Conservation (phyloP, 352 stramenopile genomes). For the Phytophthora niederhauseri region DNA sequence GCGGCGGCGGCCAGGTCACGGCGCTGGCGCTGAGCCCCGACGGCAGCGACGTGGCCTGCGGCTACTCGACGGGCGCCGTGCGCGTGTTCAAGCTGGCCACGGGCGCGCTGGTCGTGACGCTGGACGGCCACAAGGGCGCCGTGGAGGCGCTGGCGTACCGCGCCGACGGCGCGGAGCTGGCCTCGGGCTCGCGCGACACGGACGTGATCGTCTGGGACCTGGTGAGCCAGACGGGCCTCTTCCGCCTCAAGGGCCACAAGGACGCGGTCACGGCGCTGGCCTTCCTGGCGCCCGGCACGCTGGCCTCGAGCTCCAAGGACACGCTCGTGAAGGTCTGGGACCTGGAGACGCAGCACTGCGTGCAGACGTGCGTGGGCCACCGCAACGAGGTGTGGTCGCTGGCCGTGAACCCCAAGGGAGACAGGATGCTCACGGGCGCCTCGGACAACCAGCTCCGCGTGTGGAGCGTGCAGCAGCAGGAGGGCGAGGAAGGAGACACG, state of each 20-base stretch:
- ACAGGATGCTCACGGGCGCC: conserved; percentile 77
- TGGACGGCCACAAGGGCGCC: conserved; percentile 89
- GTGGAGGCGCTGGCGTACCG: conserved; percentile 85
- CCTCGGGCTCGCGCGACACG: conserved; percentile 89
- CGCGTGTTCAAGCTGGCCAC: conserved; percentile 83
- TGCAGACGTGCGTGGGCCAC: conserved; percentile 94
- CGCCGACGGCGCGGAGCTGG: conserved; percentile 78
- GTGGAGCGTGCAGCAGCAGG: conserved; percentile 54
- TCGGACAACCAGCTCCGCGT: conserved; percentile 88
- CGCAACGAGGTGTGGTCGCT: conserved; percentile 94
- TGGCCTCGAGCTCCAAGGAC: conserved; percentile 93
- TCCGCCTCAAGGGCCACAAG: conserved; percentile 93
- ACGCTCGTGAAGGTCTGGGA: conserved; percentile 96
- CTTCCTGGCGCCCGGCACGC: conserved; percentile 68
- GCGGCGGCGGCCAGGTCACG: conserved; percentile 75
- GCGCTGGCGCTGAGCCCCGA: conserved; percentile 80
- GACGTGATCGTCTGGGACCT: conserved; percentile 96
- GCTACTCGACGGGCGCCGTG: conserved; percentile 85
- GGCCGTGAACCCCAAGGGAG: conserved; percentile 64
- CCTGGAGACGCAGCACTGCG: conserved; percentile 93
- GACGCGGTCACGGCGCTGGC: conserved; percentile 91
- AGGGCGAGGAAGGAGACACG: conserved; percentile 41
- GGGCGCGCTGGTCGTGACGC: conserved; percentile 77
- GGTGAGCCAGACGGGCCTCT: conserved; percentile 90
- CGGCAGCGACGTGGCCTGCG: conserved; percentile 74